These are phyloP conservation scores for Coniochaeta hoffmannii DNA, from an alignment of 2,329 filamentous ascomycete genomes.

Conservation along the genomic window DNA sequence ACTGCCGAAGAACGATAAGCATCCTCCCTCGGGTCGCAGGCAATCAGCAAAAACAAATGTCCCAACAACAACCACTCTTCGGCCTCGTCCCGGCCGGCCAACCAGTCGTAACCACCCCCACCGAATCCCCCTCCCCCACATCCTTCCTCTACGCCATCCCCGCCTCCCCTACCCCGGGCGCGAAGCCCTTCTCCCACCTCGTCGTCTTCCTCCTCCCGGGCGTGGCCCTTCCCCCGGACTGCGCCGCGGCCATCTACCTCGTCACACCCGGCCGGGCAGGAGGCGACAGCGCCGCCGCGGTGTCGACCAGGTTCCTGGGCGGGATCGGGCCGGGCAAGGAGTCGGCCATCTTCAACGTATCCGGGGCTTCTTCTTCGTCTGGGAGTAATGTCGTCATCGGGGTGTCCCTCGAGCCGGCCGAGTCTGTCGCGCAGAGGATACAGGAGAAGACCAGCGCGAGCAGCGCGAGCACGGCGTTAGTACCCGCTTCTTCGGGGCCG, in stretches of 20 bases:
- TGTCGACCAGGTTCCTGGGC: constrained; percentile 61
- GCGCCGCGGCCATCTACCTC: constrained; percentile 86
- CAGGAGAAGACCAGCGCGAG: constrained; percentile 43
- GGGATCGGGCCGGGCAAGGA: constrained; percentile 86
- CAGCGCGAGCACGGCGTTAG: constrained; percentile 15
- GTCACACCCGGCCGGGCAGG: constrained; percentile 40
- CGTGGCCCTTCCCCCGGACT: constrained; percentile 61
- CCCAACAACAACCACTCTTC: constrained; percentile 40
- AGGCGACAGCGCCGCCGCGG: constrained; percentile 21
- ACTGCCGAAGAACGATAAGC: not conserved
- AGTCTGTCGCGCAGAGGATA: constrained; percentile 63
- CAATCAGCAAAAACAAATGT: constrained; percentile 21
- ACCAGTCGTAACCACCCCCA: constrained; percentile 46
- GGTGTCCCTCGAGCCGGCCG: constrained; percentile 71
- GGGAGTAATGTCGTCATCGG: constrained; percentile 57
- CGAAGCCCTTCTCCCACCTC: constrained; percentile 65
- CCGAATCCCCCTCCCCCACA: constrained; percentile 43
- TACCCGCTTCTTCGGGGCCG: constrained; percentile 5
- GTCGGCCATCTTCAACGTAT: constrained; percentile 81
- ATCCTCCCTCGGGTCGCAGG: not conserved
- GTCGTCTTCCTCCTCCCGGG: constrained; percentile 85
- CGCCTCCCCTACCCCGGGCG: constrained; percentile 16
- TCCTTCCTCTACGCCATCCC: constrained; percentile 49
- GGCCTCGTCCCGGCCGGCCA: constrained; percentile 55
- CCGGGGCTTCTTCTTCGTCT: constrained; percentile 17